Conservation (phyloP, 257 asterid species). For the Petunia axillaris region DNA sequence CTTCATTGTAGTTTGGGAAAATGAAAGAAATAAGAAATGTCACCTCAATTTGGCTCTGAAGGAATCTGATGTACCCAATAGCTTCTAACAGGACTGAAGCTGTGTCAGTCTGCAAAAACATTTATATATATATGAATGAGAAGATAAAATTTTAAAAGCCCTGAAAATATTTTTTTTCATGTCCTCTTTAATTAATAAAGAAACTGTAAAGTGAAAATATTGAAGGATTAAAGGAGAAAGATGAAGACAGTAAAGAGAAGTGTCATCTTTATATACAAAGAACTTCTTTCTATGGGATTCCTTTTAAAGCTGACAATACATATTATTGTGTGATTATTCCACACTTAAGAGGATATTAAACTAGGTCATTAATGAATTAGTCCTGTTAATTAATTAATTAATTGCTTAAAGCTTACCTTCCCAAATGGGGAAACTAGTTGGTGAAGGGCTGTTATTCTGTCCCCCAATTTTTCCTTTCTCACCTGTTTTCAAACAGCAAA, state of each 20-base stretch:
- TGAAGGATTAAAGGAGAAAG: constrained; percentile 24
- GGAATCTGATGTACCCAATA: constrained; percentile 89
- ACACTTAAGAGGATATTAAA: neutral
- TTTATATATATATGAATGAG: constrained; percentile 13
- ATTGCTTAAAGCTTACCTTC: constrained; percentile 52
- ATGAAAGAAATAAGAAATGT: constrained; percentile 36
- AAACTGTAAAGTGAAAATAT: constrained; percentile 21
- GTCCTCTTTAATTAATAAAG: constrained; percentile 27
- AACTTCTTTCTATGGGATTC: constrained; percentile 6
- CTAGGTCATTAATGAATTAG: constrained; percentile 15
- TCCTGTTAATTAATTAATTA: constrained; percentile 16
- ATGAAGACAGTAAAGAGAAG: constrained; percentile 23
- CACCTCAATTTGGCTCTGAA: constrained; percentile 87
- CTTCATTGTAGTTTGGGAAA: constrained; percentile 38
- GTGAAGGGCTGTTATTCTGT: constrained; percentile 88
- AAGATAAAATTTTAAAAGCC: neutral
- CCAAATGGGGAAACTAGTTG: constrained; percentile 92
- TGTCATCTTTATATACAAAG: constrained; percentile 24
- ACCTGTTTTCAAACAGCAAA: constrained; percentile 50
- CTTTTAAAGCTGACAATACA: constrained; percentile 13
- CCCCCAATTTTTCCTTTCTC: constrained; percentile 82
- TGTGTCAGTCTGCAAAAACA: constrained; percentile 82
- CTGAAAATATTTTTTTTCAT: neutral
- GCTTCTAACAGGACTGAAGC: constrained; percentile 87
- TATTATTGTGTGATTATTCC: constrained; percentile 20